phyloP scores from a whole-genome alignment of 441 rosid species.

The Corymbia calophylla region DNA sequence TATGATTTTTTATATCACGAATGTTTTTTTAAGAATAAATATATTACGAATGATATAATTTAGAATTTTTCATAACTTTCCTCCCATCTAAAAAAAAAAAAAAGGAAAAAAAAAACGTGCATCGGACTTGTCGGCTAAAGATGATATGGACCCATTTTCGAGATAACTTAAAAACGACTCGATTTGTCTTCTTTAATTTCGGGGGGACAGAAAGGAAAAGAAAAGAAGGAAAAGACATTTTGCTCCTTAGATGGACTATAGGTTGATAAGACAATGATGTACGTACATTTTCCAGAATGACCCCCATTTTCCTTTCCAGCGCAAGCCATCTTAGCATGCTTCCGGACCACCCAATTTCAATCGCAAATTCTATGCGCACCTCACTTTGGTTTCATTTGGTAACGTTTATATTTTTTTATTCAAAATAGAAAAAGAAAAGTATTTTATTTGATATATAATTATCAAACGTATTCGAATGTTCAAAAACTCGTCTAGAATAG shows the following conservation, averaged over 20 bases:
- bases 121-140: not conserved
- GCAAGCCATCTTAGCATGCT: not conserved
- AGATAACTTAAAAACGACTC: not conserved
- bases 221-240: fast-evolving
- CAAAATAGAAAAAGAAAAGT: no score
- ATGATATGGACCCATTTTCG: not conserved
- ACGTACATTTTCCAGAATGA: no score
- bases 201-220: not conserved
- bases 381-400: not conserved
- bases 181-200: not conserved
- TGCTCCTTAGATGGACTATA: not conserved
- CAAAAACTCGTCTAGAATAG: no score
- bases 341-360: not conserved
- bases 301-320: not conserved
- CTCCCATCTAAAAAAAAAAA: not conserved
- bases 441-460: no score
- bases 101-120: not conserved
- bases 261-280: not conserved
- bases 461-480: no score
- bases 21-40: no score
- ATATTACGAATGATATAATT: fast-evolving
- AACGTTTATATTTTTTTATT: no score
- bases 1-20: not conserved
- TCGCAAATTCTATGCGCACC: not conserved
- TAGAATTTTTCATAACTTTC: fast-evolving